phyloP scores from a whole-genome alignment of 2,329 filamentous ascomycete species.

The Xylogone sp. region DNA sequence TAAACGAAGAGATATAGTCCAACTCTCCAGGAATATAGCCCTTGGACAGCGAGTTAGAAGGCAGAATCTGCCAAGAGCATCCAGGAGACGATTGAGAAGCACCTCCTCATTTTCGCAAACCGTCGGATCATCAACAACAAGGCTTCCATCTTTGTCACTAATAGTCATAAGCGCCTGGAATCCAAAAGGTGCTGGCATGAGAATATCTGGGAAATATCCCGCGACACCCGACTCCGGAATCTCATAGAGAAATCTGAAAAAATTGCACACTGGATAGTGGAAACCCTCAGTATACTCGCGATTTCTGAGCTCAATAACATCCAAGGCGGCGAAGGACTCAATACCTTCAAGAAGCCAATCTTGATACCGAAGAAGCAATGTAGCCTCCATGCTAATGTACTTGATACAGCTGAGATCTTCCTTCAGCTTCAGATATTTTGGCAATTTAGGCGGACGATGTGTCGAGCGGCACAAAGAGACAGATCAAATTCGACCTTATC shows the following conservation, averaged over 20 bases:
- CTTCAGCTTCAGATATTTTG: background rate
- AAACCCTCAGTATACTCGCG: background rate
- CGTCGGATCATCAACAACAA: background rate
- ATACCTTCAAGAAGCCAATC: background rate
- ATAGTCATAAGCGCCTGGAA: background rate
- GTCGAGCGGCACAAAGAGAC: background rate
- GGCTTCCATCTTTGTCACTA: background rate
- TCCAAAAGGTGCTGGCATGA: background rate
- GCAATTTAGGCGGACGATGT: background rate
- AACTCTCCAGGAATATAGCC: background rate
- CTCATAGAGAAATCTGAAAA: background rate
- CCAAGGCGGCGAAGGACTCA: background rate
- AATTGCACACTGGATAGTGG: background rate
- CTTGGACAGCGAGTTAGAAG: background rate
- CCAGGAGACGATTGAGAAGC: background rate
- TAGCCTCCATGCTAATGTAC: background rate
- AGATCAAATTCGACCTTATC: background rate
- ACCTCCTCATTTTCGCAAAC: background rate
- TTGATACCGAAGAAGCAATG: background rate
- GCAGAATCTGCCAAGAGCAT: background rate
- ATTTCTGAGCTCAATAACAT: background rate
- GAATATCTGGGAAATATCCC: background rate
- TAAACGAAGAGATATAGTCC: background rate
- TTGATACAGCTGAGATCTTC: background rate
- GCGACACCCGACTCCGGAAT: background rate